Conservation (phyloP, 2,329 filamentous ascomycete species). For the Tolypocladium endophyticum region DNA sequence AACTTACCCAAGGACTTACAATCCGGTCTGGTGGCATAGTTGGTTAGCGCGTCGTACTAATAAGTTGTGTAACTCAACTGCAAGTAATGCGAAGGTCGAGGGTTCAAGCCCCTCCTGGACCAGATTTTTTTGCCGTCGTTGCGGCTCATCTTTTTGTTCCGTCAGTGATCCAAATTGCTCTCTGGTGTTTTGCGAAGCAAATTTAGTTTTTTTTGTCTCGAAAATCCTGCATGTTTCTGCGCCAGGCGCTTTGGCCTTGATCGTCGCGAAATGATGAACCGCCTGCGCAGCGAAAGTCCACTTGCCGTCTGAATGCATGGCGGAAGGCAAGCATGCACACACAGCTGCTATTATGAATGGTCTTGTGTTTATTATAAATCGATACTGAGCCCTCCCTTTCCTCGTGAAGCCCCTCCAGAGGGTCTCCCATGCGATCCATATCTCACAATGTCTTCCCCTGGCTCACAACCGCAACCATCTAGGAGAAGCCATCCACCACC, state of each 20-base stretch:
- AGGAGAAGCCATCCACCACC: neutral
- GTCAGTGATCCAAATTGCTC: neutral
- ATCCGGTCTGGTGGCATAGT: neutral
- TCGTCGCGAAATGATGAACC: neutral
- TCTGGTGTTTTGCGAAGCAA: neutral
- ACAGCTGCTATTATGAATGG: neutral
- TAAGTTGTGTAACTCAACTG: neutral
- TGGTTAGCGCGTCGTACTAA: conserved; percentile 1
- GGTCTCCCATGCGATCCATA: neutral
- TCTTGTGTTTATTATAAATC: conserved; percentile 4
- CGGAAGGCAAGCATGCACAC: neutral
- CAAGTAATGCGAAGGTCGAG: conserved; percentile 1
- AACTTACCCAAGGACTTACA: neutral
- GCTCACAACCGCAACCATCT: neutral
- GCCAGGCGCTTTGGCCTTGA: neutral
- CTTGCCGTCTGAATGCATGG: too few species aligned
- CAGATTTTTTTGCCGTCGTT: neutral
- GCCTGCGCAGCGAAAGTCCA: too few species aligned
- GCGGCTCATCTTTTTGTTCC: neutral
- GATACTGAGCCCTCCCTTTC: conserved; percentile 1
- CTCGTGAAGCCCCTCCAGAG: neutral
- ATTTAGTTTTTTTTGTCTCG: too few species aligned
- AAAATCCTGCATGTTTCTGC: neutral
- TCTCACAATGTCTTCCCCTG: neutral
- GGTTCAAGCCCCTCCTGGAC: neutral